Evolutionary conservation across 1,139 yeast species (phyloP).

Genomic region (Geotrichum reessii): DNA sequence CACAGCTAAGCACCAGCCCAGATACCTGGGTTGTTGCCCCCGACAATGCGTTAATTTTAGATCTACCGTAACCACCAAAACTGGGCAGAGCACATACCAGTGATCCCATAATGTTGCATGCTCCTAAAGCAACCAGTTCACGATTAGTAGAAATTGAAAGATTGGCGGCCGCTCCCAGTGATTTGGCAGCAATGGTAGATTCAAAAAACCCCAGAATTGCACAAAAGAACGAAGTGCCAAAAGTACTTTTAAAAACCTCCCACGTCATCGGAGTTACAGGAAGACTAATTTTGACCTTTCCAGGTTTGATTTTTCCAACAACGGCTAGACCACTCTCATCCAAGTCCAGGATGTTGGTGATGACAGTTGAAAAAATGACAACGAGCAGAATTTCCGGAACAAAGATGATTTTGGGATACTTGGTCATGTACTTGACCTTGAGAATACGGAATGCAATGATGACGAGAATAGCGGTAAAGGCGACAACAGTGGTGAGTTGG

Average conservation of each 20-base stretch:
- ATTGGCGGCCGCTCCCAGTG: slow-evolving; percentile 37
- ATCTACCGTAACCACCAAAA: slow-evolving; percentile 94
- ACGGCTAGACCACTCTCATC: slow-evolving; percentile 55
- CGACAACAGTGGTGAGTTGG: slow-evolving; percentile 32
- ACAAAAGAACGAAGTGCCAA: slow-evolving; percentile 51
- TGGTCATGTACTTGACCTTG: slow-evolving; percentile 17
- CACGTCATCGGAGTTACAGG: slow-evolving; percentile 43
- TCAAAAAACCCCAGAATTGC: slow-evolving; percentile 91
- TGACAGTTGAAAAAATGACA: slow-evolving; percentile 55
- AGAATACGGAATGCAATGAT: slow-evolving; percentile 30
- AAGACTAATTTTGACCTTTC: slow-evolving; percentile 42
- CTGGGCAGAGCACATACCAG: slow-evolving; percentile 80
- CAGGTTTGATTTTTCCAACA: slow-evolving; percentile 59
- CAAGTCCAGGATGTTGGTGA: slow-evolving; percentile 54
- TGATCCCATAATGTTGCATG: slow-evolving; percentile 61
- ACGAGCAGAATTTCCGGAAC: slow-evolving; percentile 82
- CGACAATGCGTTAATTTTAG: slow-evolving; percentile 78
- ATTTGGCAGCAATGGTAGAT: slow-evolving; percentile 83
- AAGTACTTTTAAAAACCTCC: slow-evolving; percentile 35
- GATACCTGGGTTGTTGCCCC: slow-evolving; percentile 83
- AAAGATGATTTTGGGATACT: slow-evolving; percentile 31
- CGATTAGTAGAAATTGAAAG: slow-evolving; percentile 42
- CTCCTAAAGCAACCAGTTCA: slow-evolving; percentile 73
- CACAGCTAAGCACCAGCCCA: slow-evolving; percentile 72
- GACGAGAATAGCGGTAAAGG: slow-evolving; percentile 32